Percentiles rank a stretch among this genome's conserved stretches.
phyloP scores from a whole-genome alignment of 352 stramenopile species.

The Pythium periplocum region DNA sequence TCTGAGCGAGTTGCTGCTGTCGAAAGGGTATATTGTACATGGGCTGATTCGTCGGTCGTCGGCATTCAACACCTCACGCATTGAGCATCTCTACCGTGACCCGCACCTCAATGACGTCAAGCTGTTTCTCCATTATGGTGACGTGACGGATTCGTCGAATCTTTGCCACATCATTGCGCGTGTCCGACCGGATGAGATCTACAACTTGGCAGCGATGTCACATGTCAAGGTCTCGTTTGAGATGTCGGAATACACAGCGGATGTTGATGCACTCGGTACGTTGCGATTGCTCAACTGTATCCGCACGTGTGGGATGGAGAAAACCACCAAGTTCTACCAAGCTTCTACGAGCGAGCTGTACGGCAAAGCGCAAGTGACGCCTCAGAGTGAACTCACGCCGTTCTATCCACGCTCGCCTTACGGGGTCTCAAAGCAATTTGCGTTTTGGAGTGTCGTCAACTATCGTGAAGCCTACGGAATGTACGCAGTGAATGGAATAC shows the following conservation, averaged over 20 bases:
- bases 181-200: constrained; percentile 97
- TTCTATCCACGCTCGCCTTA: constrained; percentile 99
- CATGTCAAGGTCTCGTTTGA: constrained; percentile 99
- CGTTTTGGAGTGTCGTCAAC: constrained; percentile 99
- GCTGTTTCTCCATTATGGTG: constrained; percentile 98
- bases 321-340: constrained; percentile 90
- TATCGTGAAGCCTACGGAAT: constrained; percentile 97
- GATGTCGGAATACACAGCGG: constrained; percentile 99
- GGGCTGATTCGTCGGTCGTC: constrained; percentile 97
- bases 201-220: constrained; percentile 99
- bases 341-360: constrained; percentile 98
- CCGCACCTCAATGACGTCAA: constrained; percentile 91
- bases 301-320: constrained; percentile 84
- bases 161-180: constrained; percentile 94
- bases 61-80: constrained; percentile 98
- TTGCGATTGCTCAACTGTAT: constrained; percentile 97
- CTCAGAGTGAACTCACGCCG: constrained; percentile 95
- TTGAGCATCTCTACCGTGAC: constrained; percentile 97
- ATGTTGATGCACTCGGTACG: constrained; percentile 95
- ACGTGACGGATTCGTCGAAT: constrained; percentile 97
- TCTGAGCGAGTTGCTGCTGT: constrained; percentile 94
- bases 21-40: constrained; percentile 95
- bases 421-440: constrained; percentile 98
- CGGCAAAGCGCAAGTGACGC: constrained; percentile 95
- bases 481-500: constrained; percentile 96